These are phyloP conservation scores for Trichomonas gallinae DNA, from an alignment of 208 protist species.

Conservation along the genomic window DNA sequence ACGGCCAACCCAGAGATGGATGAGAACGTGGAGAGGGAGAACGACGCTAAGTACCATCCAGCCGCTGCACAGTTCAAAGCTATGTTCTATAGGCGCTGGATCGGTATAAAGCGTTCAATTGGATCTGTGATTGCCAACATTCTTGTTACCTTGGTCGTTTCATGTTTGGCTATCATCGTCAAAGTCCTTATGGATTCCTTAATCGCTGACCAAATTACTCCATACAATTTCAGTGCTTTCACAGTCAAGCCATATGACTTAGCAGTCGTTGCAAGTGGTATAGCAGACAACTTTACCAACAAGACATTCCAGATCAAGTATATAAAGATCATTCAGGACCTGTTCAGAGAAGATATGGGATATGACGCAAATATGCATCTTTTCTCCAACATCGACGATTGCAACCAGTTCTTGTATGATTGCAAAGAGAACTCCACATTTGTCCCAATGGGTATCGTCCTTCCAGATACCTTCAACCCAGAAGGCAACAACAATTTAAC, in stretches of 20 bases:
- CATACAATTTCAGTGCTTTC: neutral
- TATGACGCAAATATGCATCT: neutral
- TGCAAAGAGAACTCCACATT: neutral
- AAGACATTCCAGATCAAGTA: neutral
- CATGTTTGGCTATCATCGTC: neutral
- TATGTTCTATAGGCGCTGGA: neutral
- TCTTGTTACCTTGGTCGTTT: neutral
- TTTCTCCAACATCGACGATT: neutral
- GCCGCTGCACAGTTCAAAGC: neutral
- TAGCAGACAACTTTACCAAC: neutral
- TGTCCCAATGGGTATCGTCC: neutral
- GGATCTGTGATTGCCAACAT: neutral
- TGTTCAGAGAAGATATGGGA: neutral
- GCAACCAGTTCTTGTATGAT: neutral
- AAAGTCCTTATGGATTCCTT: neutral
- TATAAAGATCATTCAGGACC: neutral
- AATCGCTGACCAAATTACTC: neutral
- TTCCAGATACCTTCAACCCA: neutral
- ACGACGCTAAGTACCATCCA: neutral
- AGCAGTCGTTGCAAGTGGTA: neutral
- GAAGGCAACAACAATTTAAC: neutral
- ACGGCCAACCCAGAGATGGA: neutral
- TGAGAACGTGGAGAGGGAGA: neutral
- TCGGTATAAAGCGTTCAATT: neutral
- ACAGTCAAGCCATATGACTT: neutral